Conservation (phyloP, 768 basidiomycete species). For the Hericium alpestre region DNA sequence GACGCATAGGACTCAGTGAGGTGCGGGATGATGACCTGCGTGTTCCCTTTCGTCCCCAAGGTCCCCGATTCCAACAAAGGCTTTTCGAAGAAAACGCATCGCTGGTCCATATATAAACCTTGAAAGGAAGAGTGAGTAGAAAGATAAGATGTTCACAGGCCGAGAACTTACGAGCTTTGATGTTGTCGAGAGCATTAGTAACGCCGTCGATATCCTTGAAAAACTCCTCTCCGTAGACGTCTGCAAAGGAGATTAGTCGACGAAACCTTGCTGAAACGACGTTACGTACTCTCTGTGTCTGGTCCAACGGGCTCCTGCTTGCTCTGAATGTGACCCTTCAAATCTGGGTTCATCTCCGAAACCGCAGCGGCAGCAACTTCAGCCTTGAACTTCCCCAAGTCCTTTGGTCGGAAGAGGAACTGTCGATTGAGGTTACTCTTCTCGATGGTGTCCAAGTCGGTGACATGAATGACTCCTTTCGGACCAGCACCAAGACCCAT, state of each 20-base stretch:
- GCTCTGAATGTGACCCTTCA: slow-evolving; percentile 74
- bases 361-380: slow-evolving; percentile 89
- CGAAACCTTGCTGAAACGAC: background rate
- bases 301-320: slow-evolving; percentile 92
- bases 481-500: slow-evolving; percentile 84
- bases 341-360: slow-evolving; percentile 88
- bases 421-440: slow-evolving; percentile 98
- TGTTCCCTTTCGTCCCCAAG: slow-evolving; percentile 95
- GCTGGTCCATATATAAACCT: slow-evolving; percentile 97
- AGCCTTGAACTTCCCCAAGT: slow-evolving; percentile 93
- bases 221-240: slow-evolving; percentile 76
- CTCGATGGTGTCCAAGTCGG: slow-evolving; percentile 97
- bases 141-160: background rate
- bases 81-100: slow-evolving; percentile 94
- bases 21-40: slow-evolving; percentile 89
- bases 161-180: slow-evolving; percentile 71
- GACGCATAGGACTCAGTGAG: slow-evolving; percentile 95
- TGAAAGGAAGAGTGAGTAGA: slow-evolving; percentile 5
- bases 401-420: slow-evolving; percentile 94
- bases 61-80: slow-evolving; percentile 96
- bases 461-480: slow-evolving; percentile 79
- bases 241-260: slow-evolving; percentile 4
- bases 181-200: slow-evolving; percentile 95
- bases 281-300: slow-evolving; percentile 75
- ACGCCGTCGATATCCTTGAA: slow-evolving; percentile 84